Percentiles rank a stretch among this genome's conserved stretches.
phyloP scores from a whole-genome alignment of 2,329 filamentous ascomycete species.

The Tolypocladium ovalisporum region DNA sequence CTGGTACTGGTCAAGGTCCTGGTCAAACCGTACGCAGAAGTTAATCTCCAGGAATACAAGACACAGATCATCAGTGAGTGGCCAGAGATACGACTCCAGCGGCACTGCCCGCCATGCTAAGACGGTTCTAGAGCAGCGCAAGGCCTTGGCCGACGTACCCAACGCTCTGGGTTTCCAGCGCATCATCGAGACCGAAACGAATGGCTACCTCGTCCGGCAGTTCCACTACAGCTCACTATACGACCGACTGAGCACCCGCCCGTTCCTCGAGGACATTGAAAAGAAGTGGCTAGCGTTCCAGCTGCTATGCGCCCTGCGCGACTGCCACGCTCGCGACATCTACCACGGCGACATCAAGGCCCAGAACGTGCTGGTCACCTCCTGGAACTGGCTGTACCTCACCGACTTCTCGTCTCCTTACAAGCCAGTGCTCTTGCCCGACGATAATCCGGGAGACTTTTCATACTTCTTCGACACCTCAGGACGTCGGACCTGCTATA shows the following conservation, averaged over 20 bases:
- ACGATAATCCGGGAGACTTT: constrained; percentile 95
- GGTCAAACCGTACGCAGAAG: constrained; percentile 78
- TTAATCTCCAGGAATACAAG: constrained; percentile 72
- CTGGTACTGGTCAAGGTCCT: constrained; percentile 90
- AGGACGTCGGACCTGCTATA: constrained; percentile 81
- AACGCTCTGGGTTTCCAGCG: constrained; percentile 88
- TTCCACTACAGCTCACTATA: constrained; percentile 95
- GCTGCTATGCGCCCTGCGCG: constrained; percentile 79
- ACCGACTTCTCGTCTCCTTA: constrained; percentile 95
- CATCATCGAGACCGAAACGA: constrained; percentile 81
- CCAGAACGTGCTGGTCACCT: constrained; percentile 92
- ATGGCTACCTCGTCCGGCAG: constrained; percentile 87
- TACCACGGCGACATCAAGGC: constrained; percentile 99
- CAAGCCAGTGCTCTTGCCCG: constrained; percentile 86
- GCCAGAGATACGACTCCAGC: neutral
- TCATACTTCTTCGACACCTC: constrained; percentile 97
- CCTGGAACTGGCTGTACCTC: constrained; percentile 98
- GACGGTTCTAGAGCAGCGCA: constrained; percentile 56
- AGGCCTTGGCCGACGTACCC: constrained; percentile 67
- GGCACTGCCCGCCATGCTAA: constrained; percentile 1
- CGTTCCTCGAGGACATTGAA: constrained; percentile 93
- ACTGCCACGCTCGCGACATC: constrained; percentile 79
- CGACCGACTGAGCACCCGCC: constrained; percentile 90
- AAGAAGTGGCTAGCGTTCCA: constrained; percentile 99
- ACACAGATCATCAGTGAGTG: constrained; percentile 60